A percentile compares a stretch with the other conserved stretches of the same genome.
Evolutionary conservation across 2,329 filamentous ascomycete species (phyloP).

Genomic region (Xylariaceae sp.): DNA sequence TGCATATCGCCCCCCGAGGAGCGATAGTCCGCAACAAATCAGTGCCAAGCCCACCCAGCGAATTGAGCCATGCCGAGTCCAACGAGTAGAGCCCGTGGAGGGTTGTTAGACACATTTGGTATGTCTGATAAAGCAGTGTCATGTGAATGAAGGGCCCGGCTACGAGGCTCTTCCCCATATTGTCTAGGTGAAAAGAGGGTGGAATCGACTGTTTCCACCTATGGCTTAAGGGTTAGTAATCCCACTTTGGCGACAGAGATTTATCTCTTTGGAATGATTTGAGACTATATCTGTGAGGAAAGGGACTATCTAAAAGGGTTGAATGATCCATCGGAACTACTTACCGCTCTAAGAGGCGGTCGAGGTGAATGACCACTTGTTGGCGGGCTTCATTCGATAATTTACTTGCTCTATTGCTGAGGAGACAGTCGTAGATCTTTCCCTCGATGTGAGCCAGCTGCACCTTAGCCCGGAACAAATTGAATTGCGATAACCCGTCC

Average conservation of each 20-base stretch:
- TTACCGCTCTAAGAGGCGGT: conserved; percentile 31
- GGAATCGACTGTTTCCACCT: conserved; percentile 37
- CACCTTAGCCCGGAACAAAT: conserved; percentile 37
- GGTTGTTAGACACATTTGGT: conserved; percentile 34
- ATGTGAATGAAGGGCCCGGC: conserved; percentile 32
- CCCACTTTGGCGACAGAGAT: too few relatives aligned
- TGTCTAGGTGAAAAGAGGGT: conserved; percentile 31
- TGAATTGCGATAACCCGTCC: conserved; percentile 33
- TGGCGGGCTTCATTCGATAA: conserved; percentile 26
- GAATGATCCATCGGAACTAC: too few relatives aligned
- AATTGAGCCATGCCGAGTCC: conserved; percentile 35
- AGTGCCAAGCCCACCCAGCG: conserved; percentile 28
- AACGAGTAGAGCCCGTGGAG: conserved; percentile 38
- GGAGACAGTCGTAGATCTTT: conserved; percentile 38
- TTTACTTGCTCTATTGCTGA: conserved; percentile 28
- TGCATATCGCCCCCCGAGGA: conserved; percentile 12
- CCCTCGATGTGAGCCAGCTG: conserved; percentile 40
- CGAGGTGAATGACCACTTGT: conserved; percentile 24
- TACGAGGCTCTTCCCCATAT: conserved; percentile 28
- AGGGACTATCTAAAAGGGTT: too few relatives aligned
- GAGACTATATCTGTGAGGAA: too few relatives aligned
- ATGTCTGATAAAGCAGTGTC: conserved; percentile 36
- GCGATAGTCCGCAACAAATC: conserved; percentile 24
- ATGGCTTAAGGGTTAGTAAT: too few relatives aligned
- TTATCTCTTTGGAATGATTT: too few relatives aligned